Evolutionary conservation across 768 basidiomycete species (phyloP).

Genomic region (Sarcodon sp.): DNA sequence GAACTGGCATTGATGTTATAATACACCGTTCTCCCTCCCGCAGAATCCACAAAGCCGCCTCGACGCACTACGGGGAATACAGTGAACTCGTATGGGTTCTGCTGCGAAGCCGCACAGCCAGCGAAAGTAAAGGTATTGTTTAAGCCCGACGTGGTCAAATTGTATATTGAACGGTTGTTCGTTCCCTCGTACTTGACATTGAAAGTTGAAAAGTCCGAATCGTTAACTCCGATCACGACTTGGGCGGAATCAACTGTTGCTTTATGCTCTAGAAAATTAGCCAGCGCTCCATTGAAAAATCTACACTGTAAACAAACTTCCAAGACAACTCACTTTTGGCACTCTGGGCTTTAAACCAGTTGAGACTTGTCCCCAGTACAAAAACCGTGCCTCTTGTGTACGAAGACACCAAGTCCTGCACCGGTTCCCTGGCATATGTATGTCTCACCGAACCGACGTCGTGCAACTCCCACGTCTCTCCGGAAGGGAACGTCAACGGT

Average conservation of each 20-base stretch:
- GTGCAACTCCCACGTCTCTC: neutral
- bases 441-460: neutral
- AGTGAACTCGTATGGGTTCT: neutral
- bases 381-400: neutral
- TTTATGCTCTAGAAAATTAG: neutral
- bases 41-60: neutral
- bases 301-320: neutral
- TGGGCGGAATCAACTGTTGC: neutral
- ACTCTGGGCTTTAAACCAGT: neutral
- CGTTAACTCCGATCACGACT: neutral
- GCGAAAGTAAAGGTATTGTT: neutral
- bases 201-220: neutral
- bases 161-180: neutral
- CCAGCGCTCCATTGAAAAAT: neutral
- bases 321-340: neutral
- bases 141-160: neutral
- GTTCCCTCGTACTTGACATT: neutral
- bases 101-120: neutral
- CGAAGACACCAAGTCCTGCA: neutral
- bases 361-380: neutral
- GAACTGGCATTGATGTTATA: neutral
- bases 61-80: neutral
- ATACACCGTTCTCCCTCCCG: neutral
- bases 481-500: neutral
- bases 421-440: neutral